Evolutionary conservation across 1,284 basidiomycete genomes (phyloP), one percentile per base, ranked within the genome.

Genomic region (Fomitopsis pinicola): DNA sequence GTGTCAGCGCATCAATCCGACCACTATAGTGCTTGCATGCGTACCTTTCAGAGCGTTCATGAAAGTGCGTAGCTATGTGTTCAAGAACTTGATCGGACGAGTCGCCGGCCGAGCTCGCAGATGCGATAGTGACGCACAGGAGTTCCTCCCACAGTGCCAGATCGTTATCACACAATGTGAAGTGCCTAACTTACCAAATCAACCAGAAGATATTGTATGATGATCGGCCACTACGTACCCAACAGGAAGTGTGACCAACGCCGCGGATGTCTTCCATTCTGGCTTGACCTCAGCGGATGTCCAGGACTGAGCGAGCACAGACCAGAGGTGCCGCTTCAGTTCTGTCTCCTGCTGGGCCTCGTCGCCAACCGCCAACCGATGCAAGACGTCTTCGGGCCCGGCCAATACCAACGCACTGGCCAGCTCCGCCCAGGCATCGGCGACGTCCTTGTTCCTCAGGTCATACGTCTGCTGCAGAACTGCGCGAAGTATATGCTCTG

Each of bases 231-330:
- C 22, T 5, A 69, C 72, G 48, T 59, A 85, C 84, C 76, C 71
- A 52, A 83, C 66, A 5, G 84, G 81, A 55, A 81, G 71, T 0
- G 68, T 66, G 14, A 85, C 73, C 59, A 85, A 76, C n/a, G 72
- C 70, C 2, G 79, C 66, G 0, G 80, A 62, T 44, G 78, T 75
- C 55, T 73, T 66, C 79, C 78, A 81, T 2, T 30, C 54, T 5
- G 61, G 59, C 66, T 33, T 46, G 14, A 52, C 48, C 0, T 59
- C 56, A 17, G 46, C 56, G 12, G 54, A 54, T 8, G 30, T 10
- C 62, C 66, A 69, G 5, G 67, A 66, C 45, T 62, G 62, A 7
- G 74, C 76, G 35, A 73, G 53, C 26, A 71, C 59, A 19, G 62
- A 65, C 76, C 76, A 79, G 28, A 77, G 65, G 44, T 64, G 53